Conservation (phyloP, 2,329 filamentous ascomycete genomes). For the Alternaria sp. region DNA sequence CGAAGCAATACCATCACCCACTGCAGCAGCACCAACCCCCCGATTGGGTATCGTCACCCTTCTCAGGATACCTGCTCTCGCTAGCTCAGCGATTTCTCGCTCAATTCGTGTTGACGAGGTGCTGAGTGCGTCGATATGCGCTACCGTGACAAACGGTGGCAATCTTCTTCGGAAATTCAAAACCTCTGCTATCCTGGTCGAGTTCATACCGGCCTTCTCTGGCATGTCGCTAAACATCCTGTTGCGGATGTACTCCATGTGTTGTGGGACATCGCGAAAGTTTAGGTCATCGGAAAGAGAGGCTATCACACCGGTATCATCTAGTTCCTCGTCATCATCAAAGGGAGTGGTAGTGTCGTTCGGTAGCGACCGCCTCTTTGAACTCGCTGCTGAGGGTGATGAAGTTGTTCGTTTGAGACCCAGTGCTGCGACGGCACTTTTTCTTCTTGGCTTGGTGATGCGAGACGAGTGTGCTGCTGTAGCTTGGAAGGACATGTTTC, state of each 20-base stretch:
- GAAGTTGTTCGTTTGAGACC: constrained; percentile 41
- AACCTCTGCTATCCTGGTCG: constrained; percentile 66
- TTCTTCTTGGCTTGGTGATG: constrained; percentile 33
- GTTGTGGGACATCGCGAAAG: constrained; percentile 68
- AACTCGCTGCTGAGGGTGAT: constrained; percentile 47
- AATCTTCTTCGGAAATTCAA: constrained; percentile 66
- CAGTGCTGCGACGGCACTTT: constrained; percentile 30
- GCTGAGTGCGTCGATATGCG: constrained; percentile 70
- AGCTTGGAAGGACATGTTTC: constrained; percentile 35
- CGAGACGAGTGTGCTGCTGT: constrained; percentile 42
- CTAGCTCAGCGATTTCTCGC: constrained; percentile 69
- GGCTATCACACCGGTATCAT: constrained; percentile 65
- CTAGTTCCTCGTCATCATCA: constrained; percentile 55
- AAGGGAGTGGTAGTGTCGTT: constrained; percentile 32
- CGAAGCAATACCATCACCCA: constrained; percentile 70
- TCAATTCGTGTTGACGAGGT: constrained; percentile 69
- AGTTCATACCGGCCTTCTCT: constrained; percentile 66
- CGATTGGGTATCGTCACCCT: constrained; percentile 69
- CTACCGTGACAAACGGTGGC: constrained; percentile 69
- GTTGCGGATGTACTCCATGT: constrained; percentile 65
- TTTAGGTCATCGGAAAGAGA: constrained; percentile 63
- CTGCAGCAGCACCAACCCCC: constrained; percentile 61
- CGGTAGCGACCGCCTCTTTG: constrained; percentile 37
- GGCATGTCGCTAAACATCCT: constrained; percentile 72
- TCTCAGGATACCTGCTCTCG: constrained; percentile 63